Conservation (phyloP, 352 stramenopile species). For the Phytopythium sindhum region DNA sequence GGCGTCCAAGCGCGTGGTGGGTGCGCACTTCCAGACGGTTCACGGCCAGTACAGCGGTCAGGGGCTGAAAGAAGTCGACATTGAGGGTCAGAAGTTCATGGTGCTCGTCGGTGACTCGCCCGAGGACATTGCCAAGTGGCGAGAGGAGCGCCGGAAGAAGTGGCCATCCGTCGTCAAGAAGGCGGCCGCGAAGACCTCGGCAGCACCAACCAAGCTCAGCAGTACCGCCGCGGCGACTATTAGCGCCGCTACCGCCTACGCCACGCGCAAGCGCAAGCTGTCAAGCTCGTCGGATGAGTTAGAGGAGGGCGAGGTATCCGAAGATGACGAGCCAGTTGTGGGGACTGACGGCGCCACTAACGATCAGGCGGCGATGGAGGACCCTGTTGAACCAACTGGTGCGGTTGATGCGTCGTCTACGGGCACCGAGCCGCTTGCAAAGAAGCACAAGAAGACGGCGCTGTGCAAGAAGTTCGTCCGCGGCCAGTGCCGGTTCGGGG, state of each 20-base stretch:
- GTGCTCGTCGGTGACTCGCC: conserved; percentile 80
- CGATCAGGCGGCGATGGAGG: conserved; percentile 12
- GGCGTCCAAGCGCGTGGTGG: conserved; percentile 75
- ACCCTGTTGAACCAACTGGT: not conserved
- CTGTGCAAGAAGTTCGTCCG: conserved; percentile 70
- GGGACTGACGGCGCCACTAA: conserved; percentile 9
- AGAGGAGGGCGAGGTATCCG: conserved; percentile 60
- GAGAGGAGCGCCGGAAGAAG: conserved; percentile 67
- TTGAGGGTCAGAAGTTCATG: conserved; percentile 86
- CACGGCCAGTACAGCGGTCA: conserved; percentile 69
- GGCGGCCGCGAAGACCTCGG: not conserved
- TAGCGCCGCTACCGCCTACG: not conserved
- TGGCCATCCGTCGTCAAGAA: conserved; percentile 34
- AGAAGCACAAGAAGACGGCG: conserved; percentile 42
- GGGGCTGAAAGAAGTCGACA: conserved; percentile 77
- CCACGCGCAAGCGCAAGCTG: conserved; percentile 48
- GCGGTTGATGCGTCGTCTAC: not conserved
- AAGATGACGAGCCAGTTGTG: conserved; percentile 29
- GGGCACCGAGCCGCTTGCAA: conserved; percentile 21
- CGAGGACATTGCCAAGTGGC: conserved; percentile 79
- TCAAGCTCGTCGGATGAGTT: conserved; percentile 38
- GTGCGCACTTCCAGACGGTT: conserved; percentile 56
- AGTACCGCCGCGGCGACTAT: not conserved
- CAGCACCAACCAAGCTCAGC: conserved; percentile 4
- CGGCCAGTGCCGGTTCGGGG: conserved; percentile 55